Evolutionary conservation across 345 rosid species (phyloP).

Genomic region (Nasturtium officinale): DNA sequence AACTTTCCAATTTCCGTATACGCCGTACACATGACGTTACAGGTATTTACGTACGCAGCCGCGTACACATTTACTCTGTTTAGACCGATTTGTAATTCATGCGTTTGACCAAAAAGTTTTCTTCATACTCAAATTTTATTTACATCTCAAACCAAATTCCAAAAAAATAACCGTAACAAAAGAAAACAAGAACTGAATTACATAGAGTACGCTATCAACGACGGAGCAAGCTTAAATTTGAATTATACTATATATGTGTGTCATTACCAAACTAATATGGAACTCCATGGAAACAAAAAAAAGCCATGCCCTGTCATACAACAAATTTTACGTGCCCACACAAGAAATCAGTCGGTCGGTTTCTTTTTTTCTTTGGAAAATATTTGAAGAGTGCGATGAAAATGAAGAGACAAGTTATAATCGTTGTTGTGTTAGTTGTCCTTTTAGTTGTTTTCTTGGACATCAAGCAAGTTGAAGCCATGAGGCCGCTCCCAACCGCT

Average conservation of each 20-base stretch:
- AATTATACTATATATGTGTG: constrained; percentile 5
- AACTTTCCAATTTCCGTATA: not conserved
- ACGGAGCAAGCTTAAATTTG: too few relatives aligned
- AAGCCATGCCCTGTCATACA: not conserved
- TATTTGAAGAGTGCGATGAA: not conserved
- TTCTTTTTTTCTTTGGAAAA: not conserved
- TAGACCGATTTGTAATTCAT: not conserved
- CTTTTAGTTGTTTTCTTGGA: constrained; percentile 6
- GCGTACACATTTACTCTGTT: constrained; percentile 5
- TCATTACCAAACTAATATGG: not conserved
- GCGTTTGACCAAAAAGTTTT: constrained; percentile 4
- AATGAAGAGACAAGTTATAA: constrained; percentile 26
- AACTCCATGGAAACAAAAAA: constrained; percentile 31
- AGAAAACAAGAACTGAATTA: too few relatives aligned
- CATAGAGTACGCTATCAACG: too few relatives aligned
- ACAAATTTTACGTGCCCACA: constrained; percentile 17
- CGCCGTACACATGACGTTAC: not conserved
- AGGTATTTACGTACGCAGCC: not conserved
- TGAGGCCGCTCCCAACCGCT: constrained; percentile 26
- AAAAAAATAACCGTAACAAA: not conserved
- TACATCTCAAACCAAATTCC: not conserved
- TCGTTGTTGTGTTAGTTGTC: constrained; percentile 13
- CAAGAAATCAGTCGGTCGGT: not conserved
- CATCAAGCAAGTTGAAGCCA: constrained; percentile 28
- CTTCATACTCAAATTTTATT: not conserved